Evolutionary conservation across 345 rosid genomes (phyloP).

Genomic region (Syzygium jambos): DNA sequence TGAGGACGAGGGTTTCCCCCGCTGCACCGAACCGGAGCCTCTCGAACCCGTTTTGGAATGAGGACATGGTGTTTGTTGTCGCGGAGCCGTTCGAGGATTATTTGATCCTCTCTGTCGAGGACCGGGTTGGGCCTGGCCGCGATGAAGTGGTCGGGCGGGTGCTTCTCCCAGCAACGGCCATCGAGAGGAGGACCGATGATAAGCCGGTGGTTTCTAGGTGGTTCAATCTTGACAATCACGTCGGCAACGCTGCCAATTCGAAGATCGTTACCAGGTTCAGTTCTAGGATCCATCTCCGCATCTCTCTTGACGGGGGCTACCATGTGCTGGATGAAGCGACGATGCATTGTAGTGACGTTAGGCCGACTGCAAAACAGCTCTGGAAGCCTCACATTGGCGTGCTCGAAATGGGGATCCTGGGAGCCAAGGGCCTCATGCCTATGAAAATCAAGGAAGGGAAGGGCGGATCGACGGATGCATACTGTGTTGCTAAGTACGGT

Average conservation of each 20-base stretch:
- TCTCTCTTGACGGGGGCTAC: constrained; percentile 63
- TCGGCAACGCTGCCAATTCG: constrained; percentile 15
- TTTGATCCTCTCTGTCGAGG: constrained; percentile 41
- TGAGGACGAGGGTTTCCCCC: constrained; percentile 33
- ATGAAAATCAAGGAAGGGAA: constrained; percentile 50
- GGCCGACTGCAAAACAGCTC: constrained; percentile 50
- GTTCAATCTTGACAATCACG: constrained; percentile 51
- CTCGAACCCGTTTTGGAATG: constrained; percentile 64
- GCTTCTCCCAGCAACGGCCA: constrained; percentile 27
- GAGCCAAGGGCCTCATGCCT: constrained; percentile 57
- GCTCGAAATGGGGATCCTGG: constrained; percentile 66
- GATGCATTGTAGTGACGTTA: constrained; percentile 50
- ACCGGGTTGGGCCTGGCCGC: constrained; percentile 37
- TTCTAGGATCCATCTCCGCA: constrained; percentile 49
- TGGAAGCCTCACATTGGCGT: constrained; percentile 69
- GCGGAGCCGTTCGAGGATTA: constrained; percentile 74
- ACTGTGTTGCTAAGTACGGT: constrained; percentile 70
- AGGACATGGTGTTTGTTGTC: constrained; percentile 61
- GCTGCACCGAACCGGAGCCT: constrained; percentile 32
- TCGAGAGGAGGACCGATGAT: constrained; percentile 43
- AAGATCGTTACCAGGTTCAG: constrained; percentile 34
- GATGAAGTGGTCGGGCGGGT: constrained; percentile 49
- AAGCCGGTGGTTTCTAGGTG: constrained; percentile 51
- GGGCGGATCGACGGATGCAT: constrained; percentile 47
- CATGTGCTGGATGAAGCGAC: constrained; percentile 67